These are phyloP conservation scores for Leishmania tarentolae DNA, from an alignment of 208 protist genomes.

Conservation along the genomic window DNA sequence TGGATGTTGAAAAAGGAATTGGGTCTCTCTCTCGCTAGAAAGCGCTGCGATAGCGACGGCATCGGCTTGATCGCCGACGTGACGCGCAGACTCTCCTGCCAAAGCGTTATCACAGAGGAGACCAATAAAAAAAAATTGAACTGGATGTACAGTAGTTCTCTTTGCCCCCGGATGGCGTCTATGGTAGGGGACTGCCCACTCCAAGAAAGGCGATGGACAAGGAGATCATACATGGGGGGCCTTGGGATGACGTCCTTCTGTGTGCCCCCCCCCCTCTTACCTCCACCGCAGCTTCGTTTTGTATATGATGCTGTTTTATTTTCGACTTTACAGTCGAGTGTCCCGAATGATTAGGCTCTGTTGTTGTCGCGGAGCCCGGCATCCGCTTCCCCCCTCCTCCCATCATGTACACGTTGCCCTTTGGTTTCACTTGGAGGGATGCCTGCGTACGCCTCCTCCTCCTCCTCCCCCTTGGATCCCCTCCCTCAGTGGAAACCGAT, in stretches of 20 bases:
- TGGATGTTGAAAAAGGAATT: neutral
- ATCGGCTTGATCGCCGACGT: neutral
- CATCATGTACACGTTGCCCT: no score
- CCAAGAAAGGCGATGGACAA: neutral
- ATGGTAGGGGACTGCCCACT: neutral
- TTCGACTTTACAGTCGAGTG: neutral
- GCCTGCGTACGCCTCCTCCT: no score
- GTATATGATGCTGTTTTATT: neutral
- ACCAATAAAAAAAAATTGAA: neutral
- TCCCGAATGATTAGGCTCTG: no score
- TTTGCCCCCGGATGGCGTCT: neutral
- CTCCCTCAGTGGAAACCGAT: no score
- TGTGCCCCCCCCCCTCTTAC: neutral
- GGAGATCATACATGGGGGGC: neutral
- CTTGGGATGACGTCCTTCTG: neutral
- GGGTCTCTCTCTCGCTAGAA: no score
- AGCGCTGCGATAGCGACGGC: neutral
- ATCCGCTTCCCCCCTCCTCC: no score
- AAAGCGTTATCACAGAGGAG: no score
- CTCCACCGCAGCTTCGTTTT: neutral
- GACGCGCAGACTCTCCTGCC: neutral
- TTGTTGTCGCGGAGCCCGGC: no score
- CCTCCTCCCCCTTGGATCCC: no score
- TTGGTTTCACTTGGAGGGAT: no score
- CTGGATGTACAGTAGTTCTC: neutral